phyloP scores from a whole-genome alignment of 73 alveolate genomes.

The Paramecium bursaria region DNA sequence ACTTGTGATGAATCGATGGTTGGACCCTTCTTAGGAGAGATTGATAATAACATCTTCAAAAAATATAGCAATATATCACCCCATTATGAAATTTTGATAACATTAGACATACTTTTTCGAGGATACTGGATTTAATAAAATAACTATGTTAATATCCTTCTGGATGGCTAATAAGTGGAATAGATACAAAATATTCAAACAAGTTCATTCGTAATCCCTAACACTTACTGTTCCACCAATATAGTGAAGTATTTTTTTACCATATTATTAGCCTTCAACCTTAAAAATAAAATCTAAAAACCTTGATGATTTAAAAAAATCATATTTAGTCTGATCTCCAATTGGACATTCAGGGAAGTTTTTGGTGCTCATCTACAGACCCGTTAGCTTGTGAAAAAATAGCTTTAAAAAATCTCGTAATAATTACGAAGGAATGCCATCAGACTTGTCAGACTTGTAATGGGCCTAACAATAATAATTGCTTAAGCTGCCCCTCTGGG shows the following conservation, averaged over 20 bases:
- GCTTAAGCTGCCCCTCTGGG: slow-evolving; percentile 25
- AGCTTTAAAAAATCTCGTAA: background rate
- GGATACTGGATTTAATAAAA: slow-evolving; percentile 9
- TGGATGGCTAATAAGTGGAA: too few species aligned
- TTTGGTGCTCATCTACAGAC: background rate
- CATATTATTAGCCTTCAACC: too few species aligned
- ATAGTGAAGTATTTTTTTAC: too few species aligned
- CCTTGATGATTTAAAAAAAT: background rate
- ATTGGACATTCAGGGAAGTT: background rate
- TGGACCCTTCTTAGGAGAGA: slow-evolving; percentile 7
- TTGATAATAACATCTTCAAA: background rate
- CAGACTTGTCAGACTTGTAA: slow-evolving; percentile 14
- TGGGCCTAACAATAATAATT: slow-evolving; percentile 4
- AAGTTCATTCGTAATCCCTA: too few species aligned
- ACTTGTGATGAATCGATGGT: too few species aligned
- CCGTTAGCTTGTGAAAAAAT: slow-evolving; percentile 24
- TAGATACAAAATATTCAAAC: too few species aligned
- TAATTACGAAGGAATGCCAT: slow-evolving; percentile 3
- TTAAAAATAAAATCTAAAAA: too few species aligned
- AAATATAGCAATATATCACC: background rate
- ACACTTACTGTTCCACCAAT: too few species aligned
- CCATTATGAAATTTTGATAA: background rate
- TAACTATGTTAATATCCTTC: background rate
- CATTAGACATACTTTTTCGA: background rate
- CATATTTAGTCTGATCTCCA: background rate